Percentiles rank a stretch among this genome's conserved stretches.
These are phyloP conservation scores for Leptographium lundbergii DNA, from an alignment of 2,329 filamentous ascomycete species.

Conservation along the genomic window DNA sequence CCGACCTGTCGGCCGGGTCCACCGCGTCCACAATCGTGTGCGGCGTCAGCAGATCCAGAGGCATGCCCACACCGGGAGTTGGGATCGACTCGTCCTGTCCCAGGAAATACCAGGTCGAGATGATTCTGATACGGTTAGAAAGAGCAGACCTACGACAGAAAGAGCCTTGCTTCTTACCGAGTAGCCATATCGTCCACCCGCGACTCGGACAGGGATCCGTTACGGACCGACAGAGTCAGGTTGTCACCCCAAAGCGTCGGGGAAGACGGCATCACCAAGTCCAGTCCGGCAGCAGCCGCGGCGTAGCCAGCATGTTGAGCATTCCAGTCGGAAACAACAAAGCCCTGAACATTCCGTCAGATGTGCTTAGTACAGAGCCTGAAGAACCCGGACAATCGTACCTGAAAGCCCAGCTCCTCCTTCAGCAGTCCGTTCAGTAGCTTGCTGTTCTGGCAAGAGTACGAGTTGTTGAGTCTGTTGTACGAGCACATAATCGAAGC, in stretches of 20 bases:
- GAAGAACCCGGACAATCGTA: background rate
- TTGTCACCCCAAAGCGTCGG: conserved; percentile 34
- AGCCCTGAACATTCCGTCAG: conserved; percentile 39
- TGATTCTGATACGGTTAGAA: background rate
- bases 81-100: conserved; percentile 8
- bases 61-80: conserved; percentile 39
- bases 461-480: conserved; percentile 58
- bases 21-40: conserved; percentile 36
- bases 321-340: conserved; percentile 54
- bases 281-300: conserved; percentile 51
- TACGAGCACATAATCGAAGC: conserved; percentile 50
- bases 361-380: background rate
- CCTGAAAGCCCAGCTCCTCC: conserved; percentile 41
- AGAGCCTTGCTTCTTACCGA: conserved; percentile 22
- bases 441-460: conserved; percentile 57
- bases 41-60: conserved; percentile 38
- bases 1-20: conserved; percentile 27
- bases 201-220: conserved; percentile 41
- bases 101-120: background rate
- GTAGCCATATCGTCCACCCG: conserved; percentile 63
- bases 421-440: conserved; percentile 55
- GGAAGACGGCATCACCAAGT: conserved; percentile 54
- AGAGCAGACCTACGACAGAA: conserved; percentile 22
- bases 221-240: conserved; percentile 41
- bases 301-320: conserved; percentile 52